Evolutionary conservation across 1,284 basidiomycete genomes (phyloP).

Genomic region (Exobasidium cylindrosporum): DNA sequence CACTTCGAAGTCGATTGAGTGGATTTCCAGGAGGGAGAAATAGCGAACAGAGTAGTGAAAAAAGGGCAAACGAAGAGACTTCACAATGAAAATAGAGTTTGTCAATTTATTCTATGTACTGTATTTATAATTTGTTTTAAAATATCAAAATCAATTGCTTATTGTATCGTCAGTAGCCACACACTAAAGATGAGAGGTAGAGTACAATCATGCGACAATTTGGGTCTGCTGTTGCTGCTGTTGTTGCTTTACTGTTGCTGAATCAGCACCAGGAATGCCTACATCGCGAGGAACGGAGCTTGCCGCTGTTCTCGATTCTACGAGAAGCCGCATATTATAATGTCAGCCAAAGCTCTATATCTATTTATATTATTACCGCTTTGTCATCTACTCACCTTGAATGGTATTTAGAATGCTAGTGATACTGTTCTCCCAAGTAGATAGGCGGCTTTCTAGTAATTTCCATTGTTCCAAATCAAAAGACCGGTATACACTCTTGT

Average conservation of each 20-base stretch:
- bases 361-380: no score
- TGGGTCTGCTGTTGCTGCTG: neutral
- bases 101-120: neutral
- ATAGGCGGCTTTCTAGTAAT: slow-evolving; percentile 38
- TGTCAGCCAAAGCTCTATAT: no score
- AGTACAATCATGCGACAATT: neutral
- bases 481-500: slow-evolving; percentile 43
- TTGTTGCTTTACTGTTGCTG: slow-evolving; percentile 1
- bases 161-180: neutral
- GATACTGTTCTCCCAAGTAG: slow-evolving; percentile 48
- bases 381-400: neutral
- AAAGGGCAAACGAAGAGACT: neutral
- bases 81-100: neutral
- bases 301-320: neutral
- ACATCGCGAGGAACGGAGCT: neutral
- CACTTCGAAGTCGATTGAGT: slow-evolving; percentile 17
- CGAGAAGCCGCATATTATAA: no score
- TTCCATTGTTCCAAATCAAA: slow-evolving; percentile 51
- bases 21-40: slow-evolving; percentile 12
- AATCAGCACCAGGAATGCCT: slow-evolving; percentile 8
- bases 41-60: neutral
- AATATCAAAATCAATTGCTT: neutral
- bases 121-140: neutral
- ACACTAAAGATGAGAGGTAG: neutral
- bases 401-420: slow-evolving; percentile 31